Conservation (phyloP, 306 rosid species). For the Arachis hypogaea region DNA sequence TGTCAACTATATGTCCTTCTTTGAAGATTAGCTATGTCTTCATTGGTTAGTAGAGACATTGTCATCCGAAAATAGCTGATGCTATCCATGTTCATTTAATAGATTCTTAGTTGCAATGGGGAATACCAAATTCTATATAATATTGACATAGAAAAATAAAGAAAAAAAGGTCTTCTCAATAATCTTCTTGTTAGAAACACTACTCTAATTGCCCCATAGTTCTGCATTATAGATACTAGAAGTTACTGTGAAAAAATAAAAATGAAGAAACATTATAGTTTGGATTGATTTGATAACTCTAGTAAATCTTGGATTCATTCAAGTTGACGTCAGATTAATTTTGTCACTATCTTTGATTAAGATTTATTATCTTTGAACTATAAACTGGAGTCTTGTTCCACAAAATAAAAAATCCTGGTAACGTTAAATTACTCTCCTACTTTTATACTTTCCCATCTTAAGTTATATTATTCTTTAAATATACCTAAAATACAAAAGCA, state of each 20-base stretch:
- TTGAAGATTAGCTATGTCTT: conserved; percentile 16
- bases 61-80: conserved; percentile 21
- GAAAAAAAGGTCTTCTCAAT: background rate
- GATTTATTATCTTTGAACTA: too few species aligned
- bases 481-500: too few species aligned
- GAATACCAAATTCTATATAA: conserved; percentile 1
- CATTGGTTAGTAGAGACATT: conserved; percentile 9
- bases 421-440: too few species aligned
- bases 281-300: too few species aligned
- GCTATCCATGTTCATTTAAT: background rate
- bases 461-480: too few species aligned
- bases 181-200: conserved; percentile 17
- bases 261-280: background rate
- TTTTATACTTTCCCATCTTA: too few species aligned
- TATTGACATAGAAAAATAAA: background rate
- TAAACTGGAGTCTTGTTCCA: too few species aligned
- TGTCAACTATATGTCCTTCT: conserved; percentile 20
- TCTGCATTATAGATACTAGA: conserved; percentile 13
- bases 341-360: too few species aligned
- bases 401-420: too few species aligned
- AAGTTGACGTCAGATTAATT: too few species aligned
- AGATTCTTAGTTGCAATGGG: conserved; percentile 20
- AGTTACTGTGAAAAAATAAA: background rate
- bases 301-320: too few species aligned
- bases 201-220: background rate